A percentile compares a stretch with the other conserved stretches of the same genome.
phyloP scores from a whole-genome alignment of 192 early-diverging fungal genomes.

The Gigaspora rosea region DNA sequence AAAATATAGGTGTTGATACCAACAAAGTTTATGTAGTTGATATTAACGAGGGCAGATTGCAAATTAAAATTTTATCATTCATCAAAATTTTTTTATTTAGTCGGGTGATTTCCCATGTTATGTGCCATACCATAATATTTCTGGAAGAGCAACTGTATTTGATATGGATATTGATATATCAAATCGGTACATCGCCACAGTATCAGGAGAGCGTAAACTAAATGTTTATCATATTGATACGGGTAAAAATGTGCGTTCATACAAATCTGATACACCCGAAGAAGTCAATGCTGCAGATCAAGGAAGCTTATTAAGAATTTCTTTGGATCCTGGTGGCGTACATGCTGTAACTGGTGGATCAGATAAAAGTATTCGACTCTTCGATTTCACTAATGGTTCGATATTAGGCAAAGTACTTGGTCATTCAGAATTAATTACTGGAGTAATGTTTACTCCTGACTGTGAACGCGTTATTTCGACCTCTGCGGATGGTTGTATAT shows the following conservation, averaged over 20 bases:
- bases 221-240: conserved; percentile 59
- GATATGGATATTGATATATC: conserved; percentile 67
- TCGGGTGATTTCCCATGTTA: conserved; percentile 39
- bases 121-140: conserved; percentile 67
- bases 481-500: conserved; percentile 72
- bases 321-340: conserved; percentile 68
- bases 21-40: no score
- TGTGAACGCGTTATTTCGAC: conserved; percentile 63
- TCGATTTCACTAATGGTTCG: conserved; percentile 64
- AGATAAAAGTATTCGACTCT: conserved; percentile 71
- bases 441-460: conserved; percentile 61
- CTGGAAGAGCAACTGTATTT: conserved; percentile 69
- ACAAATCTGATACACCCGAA: conserved; percentile 57
- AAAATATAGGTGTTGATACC: no score
- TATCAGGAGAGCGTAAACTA: conserved; percentile 71
- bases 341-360: conserved; percentile 64
- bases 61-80: no score
- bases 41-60: no score
- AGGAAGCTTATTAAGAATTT: conserved; percentile 64
- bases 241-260: conserved; percentile 65
- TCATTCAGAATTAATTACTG: conserved; percentile 76
- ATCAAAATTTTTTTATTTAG: conserved; percentile 8
- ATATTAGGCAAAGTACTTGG: conserved; percentile 62
- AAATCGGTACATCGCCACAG: conserved; percentile 58
- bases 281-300: conserved; percentile 45